Base-by-base conservation (phyloP, 805 yeast species). In the Scheffersomyces lignosus region DNA sequence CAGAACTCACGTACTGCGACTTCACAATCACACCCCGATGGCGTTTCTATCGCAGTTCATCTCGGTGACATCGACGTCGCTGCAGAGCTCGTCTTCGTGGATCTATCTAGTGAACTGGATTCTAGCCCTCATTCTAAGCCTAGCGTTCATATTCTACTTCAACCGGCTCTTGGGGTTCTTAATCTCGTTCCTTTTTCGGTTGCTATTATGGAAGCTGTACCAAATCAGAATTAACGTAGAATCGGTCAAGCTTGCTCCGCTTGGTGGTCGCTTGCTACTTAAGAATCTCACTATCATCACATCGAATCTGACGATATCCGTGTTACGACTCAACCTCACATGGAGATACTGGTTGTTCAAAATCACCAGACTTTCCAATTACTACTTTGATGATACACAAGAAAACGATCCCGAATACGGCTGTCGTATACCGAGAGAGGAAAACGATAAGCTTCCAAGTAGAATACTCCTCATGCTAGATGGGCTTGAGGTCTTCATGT, bases 301-400 rank as follows among this genome's bases (percentile, higher is more conserved):
- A n/a, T 70, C 78, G 33, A 83, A 90, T 60, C 79, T 80, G 43
- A 80, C 95, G 2, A 53, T 87, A 1, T 76, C 87, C 7, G 70
- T 86, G 1, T 72, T 86, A 18, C 81, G 82, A 42, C 84, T 91
- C 1, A 77, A 79, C 48, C 54, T 91, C 18, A 86, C 95, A 0
- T 93, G 98, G 98, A 62, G 95, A 42, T 91, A 88, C 58, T 93
- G 98, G 98, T 65, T 66, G 13, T 46, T 87, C 34, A 62, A 67
- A 3, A 47, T 62, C 22, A 66, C 73, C 9, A 56, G 80, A 36
- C 46, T 64, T 15, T 58, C 77, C 2, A 64, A 62, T 25, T 60
- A 66, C 34, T 51, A 46, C 18, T 45, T 56, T 16, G 53, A 50
- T 8, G 47, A 51, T 3, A 31, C 38, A 4, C 56, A 27, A 12